Evolutionary conservation across 306 rosid genomes (phyloP), one percentile per base, ranked within the genome.

Genomic region (Ormosia emarginata): DNA sequence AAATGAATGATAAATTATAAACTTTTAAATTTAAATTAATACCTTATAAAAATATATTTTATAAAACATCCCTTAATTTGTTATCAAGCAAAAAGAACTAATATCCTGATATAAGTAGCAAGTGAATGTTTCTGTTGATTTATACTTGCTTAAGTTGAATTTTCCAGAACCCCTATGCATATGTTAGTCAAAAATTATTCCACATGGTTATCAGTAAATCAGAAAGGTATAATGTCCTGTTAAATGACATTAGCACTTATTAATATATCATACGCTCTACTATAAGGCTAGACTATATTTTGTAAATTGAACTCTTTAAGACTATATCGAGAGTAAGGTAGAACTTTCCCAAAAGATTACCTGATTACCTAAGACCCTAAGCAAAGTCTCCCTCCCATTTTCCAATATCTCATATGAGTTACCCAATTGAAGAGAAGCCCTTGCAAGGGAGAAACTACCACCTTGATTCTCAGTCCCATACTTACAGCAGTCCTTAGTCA

Each of bases 401-500:
- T 93, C 95, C 81, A 93, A 76, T 55, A 81, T 80, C 80, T 65
- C 85, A 24, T 88, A 86, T 1, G 97, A 88, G 64, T 75, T 88
- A 66, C 98, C 93, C 62, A 95, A 79, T 84, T 82, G 83, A 80
- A 85, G 78, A 44, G 97, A 86, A 72, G 92, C 91, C 63, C 76
- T 83, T 24, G 92, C 87, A 76, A 95, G 93, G 58, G 87, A 80
- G 74, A 82, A 81, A 67, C 63, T 39, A 78, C 84, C 77, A 52
- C 52, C 85, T 80, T 86, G 86, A 81, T 90, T 84, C 80, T 92
- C 92, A 33, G 78, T 82, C 67, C 92, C 98, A 76, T 93, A 95
- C 82, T 88, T 93, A 88, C 89, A 83, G 80, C 95, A 95, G 61
- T 90, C 93, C 69, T 85, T 92, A 39, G 95, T 97, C 79, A 95